These are phyloP conservation scores for Gaeumannomyces sp. DNA, from an alignment of 2,329 filamentous ascomycete genomes.

Conservation along the genomic window DNA sequence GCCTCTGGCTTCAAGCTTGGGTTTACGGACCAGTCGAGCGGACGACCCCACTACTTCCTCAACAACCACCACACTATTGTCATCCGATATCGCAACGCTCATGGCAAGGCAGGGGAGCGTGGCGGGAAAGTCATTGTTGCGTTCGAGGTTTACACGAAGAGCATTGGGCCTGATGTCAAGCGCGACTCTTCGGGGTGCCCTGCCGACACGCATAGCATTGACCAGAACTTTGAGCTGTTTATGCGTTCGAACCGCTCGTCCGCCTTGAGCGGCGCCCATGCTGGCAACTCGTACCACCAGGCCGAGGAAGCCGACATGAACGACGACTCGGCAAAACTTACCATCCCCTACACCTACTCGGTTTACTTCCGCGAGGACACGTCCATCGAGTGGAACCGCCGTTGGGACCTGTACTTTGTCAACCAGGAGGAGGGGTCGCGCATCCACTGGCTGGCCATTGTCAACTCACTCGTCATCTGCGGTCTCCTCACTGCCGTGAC, in stretches of 20 bases:
- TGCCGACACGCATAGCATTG: conserved; percentile 54
- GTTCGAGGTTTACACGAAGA: conserved; percentile 88
- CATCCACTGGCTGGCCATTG: conserved; percentile 82
- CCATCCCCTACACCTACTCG: conserved; percentile 80
- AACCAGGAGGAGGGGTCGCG: conserved; percentile 76
- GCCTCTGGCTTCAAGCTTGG: conserved; percentile 86
- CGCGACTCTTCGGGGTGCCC: conserved; percentile 63
- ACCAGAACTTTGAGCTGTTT: conserved; percentile 62
- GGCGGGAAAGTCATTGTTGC: conserved; percentile 78
- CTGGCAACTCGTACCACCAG: conserved; percentile 51
- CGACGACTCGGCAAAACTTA: conserved; percentile 59
- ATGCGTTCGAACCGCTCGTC: conserved; percentile 58
- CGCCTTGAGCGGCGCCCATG: conserved; percentile 28
- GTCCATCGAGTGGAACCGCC: conserved; percentile 71
- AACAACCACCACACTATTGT: conserved; percentile 88
- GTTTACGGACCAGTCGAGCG: conserved; percentile 59
- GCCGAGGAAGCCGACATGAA: conserved; percentile 48
- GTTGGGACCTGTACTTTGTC: conserved; percentile 87
- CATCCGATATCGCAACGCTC: conserved; percentile 67
- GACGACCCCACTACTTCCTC: conserved; percentile 62
- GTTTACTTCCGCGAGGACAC: conserved; percentile 84
- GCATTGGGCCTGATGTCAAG: conserved; percentile 55
- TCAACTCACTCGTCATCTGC: conserved; percentile 82
- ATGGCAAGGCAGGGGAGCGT: conserved; percentile 59
- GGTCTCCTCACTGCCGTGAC: conserved; percentile 72